phyloP scores from a whole-genome alignment of 169 alveolate species.

The Prorocentrum cordatum region DNA sequence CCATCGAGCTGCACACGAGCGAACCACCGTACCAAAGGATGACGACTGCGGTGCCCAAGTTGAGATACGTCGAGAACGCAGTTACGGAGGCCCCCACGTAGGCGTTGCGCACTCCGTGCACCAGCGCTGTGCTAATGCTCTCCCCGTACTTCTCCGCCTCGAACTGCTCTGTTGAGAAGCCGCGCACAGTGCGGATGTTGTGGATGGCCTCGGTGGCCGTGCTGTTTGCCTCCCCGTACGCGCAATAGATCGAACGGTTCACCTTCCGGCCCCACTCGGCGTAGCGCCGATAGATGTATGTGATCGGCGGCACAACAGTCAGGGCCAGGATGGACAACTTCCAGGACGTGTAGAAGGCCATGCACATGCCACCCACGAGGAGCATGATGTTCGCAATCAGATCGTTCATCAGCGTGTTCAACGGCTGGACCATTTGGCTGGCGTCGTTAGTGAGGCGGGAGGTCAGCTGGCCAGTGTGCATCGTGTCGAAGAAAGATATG shows the following conservation, averaged over 20 bases:
- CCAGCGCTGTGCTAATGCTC: slow-evolving; percentile 67
- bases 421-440: neutral
- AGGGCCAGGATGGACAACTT: slow-evolving; percentile 60
- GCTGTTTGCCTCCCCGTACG: slow-evolving; percentile 67
- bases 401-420: slow-evolving; percentile 62
- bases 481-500: slow-evolving; percentile 68
- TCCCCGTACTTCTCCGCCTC: slow-evolving; percentile 25
- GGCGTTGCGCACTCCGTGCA: slow-evolving; percentile 57
- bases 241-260: slow-evolving; percentile 54
- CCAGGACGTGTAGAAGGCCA: slow-evolving; percentile 71
- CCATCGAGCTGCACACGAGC: slow-evolving; percentile 20
- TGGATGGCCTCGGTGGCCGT: slow-evolving; percentile 68
- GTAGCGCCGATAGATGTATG: slow-evolving; percentile 66
- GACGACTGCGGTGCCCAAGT: slow-evolving; percentile 67
- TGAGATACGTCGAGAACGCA: slow-evolving; percentile 58
- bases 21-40: slow-evolving; percentile 71
- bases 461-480: slow-evolving; percentile 72
- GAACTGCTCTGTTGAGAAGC: slow-evolving; percentile 71
- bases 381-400: slow-evolving; percentile 62
- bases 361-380: slow-evolving; percentile 69
- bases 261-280: slow-evolving; percentile 51
- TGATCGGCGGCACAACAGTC: slow-evolving; percentile 64
- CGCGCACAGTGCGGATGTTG: slow-evolving; percentile 73
- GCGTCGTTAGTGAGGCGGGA: slow-evolving; percentile 70
- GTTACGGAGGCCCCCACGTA: slow-evolving; percentile 70